Evolutionary conservation across 208 protist genomes (phyloP).

Genomic region (Leishmania arabica): DNA sequence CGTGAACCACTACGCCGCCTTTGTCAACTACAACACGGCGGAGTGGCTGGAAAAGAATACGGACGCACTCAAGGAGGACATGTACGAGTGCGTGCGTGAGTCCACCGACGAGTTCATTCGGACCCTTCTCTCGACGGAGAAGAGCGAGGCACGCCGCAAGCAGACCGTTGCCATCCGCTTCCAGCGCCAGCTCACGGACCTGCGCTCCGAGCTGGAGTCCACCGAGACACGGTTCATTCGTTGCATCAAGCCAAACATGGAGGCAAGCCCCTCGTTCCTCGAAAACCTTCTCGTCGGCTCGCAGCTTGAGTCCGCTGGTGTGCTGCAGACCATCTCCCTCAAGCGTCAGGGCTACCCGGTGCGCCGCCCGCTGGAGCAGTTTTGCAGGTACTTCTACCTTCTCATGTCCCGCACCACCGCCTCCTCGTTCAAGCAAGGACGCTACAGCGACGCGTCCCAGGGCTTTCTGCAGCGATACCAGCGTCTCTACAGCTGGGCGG

Average conservation of each 20-base stretch:
- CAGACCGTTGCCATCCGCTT: slow-evolving; percentile 87
- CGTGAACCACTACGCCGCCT: slow-evolving; percentile 91
- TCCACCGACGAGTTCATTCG: slow-evolving; percentile 67
- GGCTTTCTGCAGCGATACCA: slow-evolving; percentile 66
- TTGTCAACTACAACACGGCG: slow-evolving; percentile 85
- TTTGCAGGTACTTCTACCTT: slow-evolving; percentile 83
- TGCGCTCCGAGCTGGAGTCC: slow-evolving; percentile 80
- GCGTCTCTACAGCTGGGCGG: slow-evolving; percentile 58
- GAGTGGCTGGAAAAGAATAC: slow-evolving; percentile 94
- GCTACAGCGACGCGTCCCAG: slow-evolving; percentile 46
- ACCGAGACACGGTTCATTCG: slow-evolving; percentile 94
- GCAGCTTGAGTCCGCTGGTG: slow-evolving; percentile 91
- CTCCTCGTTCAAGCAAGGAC: slow-evolving; percentile 38
- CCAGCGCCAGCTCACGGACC: slow-evolving; percentile 69
- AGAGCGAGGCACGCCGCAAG: slow-evolving; percentile 48
- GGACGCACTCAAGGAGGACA: slow-evolving; percentile 87
- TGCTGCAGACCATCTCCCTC: slow-evolving; percentile 91
- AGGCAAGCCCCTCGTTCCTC: slow-evolving; percentile 57
- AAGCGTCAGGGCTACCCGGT: slow-evolving; percentile 92
- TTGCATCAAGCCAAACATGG: slow-evolving; percentile 93
- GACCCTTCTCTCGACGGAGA: slow-evolving; percentile 56
- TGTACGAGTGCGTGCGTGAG: slow-evolving; percentile 49
- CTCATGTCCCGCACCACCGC: slow-evolving; percentile 56
- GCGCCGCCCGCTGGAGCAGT: slow-evolving; percentile 71
- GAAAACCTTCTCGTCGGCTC: slow-evolving; percentile 80